phyloP scores from a whole-genome alignment of 1,284 basidiomycete species.

The Tylopilus sp. region DNA sequence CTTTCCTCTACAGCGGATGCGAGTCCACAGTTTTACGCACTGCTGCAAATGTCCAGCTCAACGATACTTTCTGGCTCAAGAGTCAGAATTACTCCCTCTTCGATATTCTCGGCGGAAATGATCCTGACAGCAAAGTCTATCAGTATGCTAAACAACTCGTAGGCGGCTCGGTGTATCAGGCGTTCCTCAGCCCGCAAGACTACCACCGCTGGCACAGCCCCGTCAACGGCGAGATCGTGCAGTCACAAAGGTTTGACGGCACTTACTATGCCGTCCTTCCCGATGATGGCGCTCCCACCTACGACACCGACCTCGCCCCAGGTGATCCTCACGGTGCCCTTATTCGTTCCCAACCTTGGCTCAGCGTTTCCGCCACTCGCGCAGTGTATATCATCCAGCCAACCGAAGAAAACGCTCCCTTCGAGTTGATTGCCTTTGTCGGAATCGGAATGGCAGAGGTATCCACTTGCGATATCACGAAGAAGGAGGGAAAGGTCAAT shows the following conservation, averaged over 20 bases:
- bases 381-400: background rate
- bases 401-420: background rate
- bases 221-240: conserved; percentile 46
- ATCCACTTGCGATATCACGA: conserved; percentile 36
- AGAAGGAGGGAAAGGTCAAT: background rate
- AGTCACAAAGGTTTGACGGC: conserved; percentile 43
- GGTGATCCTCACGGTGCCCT: background rate
- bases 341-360: background rate
- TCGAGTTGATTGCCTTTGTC: background rate
- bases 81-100: conserved; percentile 44
- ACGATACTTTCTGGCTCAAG: conserved; percentile 50
- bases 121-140: background rate
- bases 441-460: background rate
- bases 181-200: conserved; percentile 46
- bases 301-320: background rate
- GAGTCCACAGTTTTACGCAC: conserved; percentile 46
- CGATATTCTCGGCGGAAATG: conserved; percentile 34
- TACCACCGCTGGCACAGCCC: conserved; percentile 61
- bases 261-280: conserved; percentile 47
- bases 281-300: conserved; percentile 6
- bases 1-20: conserved; percentile 43
- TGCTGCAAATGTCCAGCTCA: conserved; percentile 31
- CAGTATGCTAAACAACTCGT: conserved; percentile 11
- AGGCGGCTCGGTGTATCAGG: conserved; percentile 56
- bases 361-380: background rate